These are phyloP conservation scores for Singerocomus inundabilis DNA, from an alignment of 1,284 basidiomycete species.

Conservation along the genomic window DNA sequence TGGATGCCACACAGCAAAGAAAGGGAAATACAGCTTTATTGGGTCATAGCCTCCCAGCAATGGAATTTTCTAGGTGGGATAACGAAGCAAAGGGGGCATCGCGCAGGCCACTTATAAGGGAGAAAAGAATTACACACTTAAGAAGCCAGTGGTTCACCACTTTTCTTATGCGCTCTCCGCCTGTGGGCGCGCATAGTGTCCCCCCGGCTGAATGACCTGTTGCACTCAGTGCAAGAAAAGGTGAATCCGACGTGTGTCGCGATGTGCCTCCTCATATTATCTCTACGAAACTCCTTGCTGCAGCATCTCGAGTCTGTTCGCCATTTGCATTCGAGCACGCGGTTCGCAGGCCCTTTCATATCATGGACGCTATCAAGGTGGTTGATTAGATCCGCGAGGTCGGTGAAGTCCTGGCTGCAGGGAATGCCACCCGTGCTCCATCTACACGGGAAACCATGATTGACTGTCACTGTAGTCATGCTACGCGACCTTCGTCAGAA, in stretches of 20 bases:
- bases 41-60: too few species aligned
- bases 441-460: neutral
- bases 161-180: too few species aligned
- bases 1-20: too few species aligned
- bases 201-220: slow-evolving; percentile 8
- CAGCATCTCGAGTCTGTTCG: neutral
- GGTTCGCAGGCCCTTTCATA: neutral
- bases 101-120: too few species aligned
- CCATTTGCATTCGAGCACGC: slow-evolving; percentile 7
- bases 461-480: neutral
- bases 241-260: neutral
- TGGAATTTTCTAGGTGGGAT: too few species aligned
- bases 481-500: slow-evolving; percentile 9
- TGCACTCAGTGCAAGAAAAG: slow-evolving; percentile 3
- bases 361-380: slow-evolving; percentile 2
- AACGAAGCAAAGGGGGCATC: too few species aligned
- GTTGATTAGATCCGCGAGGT: slow-evolving; percentile 5
- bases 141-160: too few species aligned
- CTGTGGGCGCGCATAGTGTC: slow-evolving; percentile 9
- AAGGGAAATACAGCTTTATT: too few species aligned
- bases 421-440: neutral
- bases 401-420: neutral
- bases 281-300: neutral
- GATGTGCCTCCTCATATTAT: slow-evolving; percentile 6
- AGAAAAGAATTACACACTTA: too few species aligned